These are phyloP conservation scores for Penicillium sp. DNA, from an alignment of 2,329 filamentous ascomycete species.

Conservation along the genomic window DNA sequence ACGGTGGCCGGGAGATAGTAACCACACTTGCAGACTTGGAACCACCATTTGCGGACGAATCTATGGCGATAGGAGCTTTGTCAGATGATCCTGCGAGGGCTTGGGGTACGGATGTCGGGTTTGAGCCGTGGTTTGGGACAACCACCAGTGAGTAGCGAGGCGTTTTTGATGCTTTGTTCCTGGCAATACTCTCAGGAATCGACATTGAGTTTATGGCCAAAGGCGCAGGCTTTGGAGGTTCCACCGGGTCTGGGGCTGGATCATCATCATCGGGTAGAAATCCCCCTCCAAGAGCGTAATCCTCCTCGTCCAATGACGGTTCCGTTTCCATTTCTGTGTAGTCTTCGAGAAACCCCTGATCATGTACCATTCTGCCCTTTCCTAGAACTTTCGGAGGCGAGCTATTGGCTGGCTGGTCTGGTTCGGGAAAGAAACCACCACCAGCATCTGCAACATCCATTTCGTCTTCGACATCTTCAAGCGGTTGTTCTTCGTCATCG, in stretches of 20 bases:
- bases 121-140: conserved; percentile 21
- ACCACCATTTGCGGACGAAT: conserved; percentile 26
- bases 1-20: conserved; percentile 20
- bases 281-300: conserved; percentile 1
- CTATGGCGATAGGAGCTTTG: conserved; percentile 25
- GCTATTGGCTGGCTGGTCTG: conserved; percentile 17
- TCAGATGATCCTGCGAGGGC: conserved; percentile 20
- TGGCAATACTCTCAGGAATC: not conserved
- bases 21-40: conserved; percentile 31
- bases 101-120: not conserved
- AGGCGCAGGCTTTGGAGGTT: not conserved
- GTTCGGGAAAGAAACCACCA: conserved; percentile 44
- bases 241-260: not conserved
- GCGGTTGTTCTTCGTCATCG: conserved; percentile 38
- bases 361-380: not conserved
- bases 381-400: not conserved
- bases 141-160: conserved; percentile 35
- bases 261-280: conserved; percentile 10
- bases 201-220: not conserved
- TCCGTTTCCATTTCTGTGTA: not conserved
- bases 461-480: conserved; percentile 41
- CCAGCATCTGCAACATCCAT: conserved; percentile 31
- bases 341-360: not conserved
- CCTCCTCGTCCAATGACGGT: not conserved
- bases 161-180: conserved; percentile 1